A percentile compares a stretch with the other conserved stretches of the same genome.
These are phyloP conservation scores for Parathielavia hyrcaniae DNA, from an alignment of 495 filamentous ascomycete species.

Conservation along the genomic window DNA sequence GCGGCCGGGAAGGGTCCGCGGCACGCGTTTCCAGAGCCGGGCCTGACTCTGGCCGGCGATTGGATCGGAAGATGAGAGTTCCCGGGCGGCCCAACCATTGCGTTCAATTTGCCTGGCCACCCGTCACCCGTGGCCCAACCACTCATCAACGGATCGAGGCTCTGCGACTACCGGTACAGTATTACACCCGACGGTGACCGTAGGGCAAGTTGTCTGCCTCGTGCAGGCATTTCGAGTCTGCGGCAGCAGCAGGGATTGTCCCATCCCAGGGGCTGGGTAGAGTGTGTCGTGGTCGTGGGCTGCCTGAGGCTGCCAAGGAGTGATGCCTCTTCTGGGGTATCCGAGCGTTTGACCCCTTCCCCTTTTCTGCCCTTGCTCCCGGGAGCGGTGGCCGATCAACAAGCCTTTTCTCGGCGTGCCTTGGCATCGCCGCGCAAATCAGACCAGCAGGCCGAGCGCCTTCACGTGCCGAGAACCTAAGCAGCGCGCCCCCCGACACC, in stretches of 20 bases:
- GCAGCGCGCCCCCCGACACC: not conserved
- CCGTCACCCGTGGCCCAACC: not conserved
- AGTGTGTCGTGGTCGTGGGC: too few relatives aligned
- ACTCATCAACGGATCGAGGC: not conserved
- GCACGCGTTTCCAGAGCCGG: conserved; percentile 17
- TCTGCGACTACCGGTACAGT: too few relatives aligned
- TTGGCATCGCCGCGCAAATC: conserved; percentile 13
- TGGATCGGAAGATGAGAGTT: conserved; percentile 12
- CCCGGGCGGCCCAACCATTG: not conserved
- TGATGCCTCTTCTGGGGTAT: conserved; percentile 5
- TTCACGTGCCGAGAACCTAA: conserved; percentile 12
- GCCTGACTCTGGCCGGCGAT: conserved; percentile 14
- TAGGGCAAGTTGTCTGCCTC: too few relatives aligned
- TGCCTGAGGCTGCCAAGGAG: not conserved
- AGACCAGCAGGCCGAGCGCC: not conserved
- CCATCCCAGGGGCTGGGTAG: too few relatives aligned
- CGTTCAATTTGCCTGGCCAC: not conserved
- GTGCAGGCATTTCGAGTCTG: too few relatives aligned
- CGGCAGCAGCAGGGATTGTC: too few relatives aligned
- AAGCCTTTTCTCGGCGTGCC: conserved; percentile 16
- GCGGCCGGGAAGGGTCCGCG: conserved; percentile 12
- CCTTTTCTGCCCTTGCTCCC: conserved; percentile 7
- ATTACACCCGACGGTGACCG: too few relatives aligned
- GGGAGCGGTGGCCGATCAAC: conserved; percentile 4
- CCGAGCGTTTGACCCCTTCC: conserved; percentile 4